Evolutionary conservation across 192 early-diverging fungal species (phyloP).

Genomic region (Spizellomyces sp.): DNA sequence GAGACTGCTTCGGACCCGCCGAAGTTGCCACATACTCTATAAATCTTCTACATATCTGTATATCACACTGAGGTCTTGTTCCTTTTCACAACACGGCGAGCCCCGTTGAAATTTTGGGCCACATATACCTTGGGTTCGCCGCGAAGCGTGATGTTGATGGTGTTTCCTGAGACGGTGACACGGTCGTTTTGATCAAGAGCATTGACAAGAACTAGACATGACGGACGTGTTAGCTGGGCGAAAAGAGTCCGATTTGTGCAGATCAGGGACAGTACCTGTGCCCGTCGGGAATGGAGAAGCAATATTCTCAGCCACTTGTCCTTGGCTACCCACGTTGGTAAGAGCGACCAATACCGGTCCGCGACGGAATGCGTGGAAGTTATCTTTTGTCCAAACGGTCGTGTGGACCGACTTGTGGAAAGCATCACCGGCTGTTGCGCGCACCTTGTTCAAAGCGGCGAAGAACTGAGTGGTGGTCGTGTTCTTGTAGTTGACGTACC

Average conservation of each 20-base stretch:
- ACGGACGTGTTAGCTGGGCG: no score
- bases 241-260: no score
- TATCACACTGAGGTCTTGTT: no score
- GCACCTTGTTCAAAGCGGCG: background rate
- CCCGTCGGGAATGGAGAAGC: constrained; percentile 5
- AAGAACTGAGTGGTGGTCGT: background rate
- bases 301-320: background rate
- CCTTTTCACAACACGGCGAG: no score
- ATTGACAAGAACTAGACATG: background rate
- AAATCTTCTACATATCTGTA: no score
- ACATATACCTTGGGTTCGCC: constrained; percentile 20
- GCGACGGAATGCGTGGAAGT: constrained; percentile 14
- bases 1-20: no score
- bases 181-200: background rate
- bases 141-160: constrained; percentile 8
- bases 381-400: constrained; percentile 11
- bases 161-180: background rate
- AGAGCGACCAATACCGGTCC: constrained; percentile 21
- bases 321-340: constrained; percentile 18
- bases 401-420: constrained; percentile 2
- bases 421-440: constrained; percentile 8
- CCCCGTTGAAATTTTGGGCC: no score
- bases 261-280: background rate
- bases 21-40: no score
- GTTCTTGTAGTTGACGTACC: constrained; percentile 27